phyloP scores from a whole-genome alignment of 768 basidiomycete species.

The Lactarius indigo region DNA sequence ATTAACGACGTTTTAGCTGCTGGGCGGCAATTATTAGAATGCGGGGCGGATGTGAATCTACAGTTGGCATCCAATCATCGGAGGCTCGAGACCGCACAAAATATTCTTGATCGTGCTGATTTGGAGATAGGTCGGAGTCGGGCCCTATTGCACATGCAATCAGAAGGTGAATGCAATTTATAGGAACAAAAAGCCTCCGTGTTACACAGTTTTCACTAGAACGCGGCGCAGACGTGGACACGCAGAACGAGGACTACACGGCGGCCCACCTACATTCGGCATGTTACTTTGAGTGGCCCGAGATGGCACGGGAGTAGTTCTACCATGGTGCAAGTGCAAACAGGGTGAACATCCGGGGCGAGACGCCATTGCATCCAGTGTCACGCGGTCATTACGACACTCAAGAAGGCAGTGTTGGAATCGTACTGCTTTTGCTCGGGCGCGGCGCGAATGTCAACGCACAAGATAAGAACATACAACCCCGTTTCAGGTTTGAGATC shows the following conservation, averaged over 20 bases:
- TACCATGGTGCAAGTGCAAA: background rate
- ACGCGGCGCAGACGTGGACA: background rate
- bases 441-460: too few relatives aligned
- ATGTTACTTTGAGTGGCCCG: background rate
- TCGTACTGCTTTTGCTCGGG: too few relatives aligned
- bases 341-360: background rate
- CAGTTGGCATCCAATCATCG: background rate
- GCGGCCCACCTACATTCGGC: background rate
- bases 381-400: background rate
- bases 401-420: too few relatives aligned
- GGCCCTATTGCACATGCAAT: background rate
- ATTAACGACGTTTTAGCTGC: background rate
- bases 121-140: background rate
- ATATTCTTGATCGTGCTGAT: background rate
- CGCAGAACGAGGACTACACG: background rate
- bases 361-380: background rate
- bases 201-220: background rate
- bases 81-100: background rate
- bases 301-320: background rate
- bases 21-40: background rate
- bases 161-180: background rate
- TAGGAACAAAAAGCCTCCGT: background rate
- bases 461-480: too few relatives aligned
- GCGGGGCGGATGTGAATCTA: background rate
- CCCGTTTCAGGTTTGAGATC: too few relatives aligned